These are phyloP conservation scores for Fusarium miscanthi DNA, from an alignment of 2,329 filamentous ascomycete species.

Conservation along the genomic window DNA sequence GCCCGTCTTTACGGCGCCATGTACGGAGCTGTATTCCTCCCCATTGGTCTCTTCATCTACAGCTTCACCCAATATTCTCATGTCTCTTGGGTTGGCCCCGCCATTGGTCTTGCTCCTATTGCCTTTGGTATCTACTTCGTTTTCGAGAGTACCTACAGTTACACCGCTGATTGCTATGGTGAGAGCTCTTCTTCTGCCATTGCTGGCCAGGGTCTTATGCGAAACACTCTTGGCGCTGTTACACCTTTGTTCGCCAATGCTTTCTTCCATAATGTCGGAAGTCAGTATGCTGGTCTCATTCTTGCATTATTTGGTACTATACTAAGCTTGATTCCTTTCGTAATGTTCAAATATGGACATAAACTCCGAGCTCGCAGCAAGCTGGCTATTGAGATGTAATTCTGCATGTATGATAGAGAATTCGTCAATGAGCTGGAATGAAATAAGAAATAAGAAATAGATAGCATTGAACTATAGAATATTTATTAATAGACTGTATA, in stretches of 20 bases:
- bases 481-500: not conserved
- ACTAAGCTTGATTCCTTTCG: slow-evolving; percentile 35
- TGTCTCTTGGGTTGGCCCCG: slow-evolving; percentile 34
- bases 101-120: slow-evolving; percentile 35
- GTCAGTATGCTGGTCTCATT: slow-evolving; percentile 37
- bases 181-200: slow-evolving; percentile 38
- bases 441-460: slow-evolving; percentile 1
- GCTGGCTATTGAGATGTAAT: slow-evolving; percentile 36
- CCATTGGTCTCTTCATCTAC: slow-evolving; percentile 38
- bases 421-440: not conserved
- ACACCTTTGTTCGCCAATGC: slow-evolving; percentile 38
- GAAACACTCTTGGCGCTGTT: slow-evolving; percentile 37
- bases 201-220: slow-evolving; percentile 37
- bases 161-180: slow-evolving; percentile 38
- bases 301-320: slow-evolving; percentile 34
- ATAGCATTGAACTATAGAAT: not conserved
- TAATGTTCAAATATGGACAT: slow-evolving; percentile 39
- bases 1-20: slow-evolving; percentile 39
- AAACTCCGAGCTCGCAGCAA: slow-evolving; percentile 38
- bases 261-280: slow-evolving; percentile 38
- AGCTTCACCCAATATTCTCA: slow-evolving; percentile 36
- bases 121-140: slow-evolving; percentile 40
- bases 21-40: slow-evolving; percentile 38
- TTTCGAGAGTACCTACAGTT: slow-evolving; percentile 39
- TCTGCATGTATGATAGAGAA: not conserved